Evolutionary conservation across 805 yeast species (phyloP).

Genomic region (Ogataea ganodermae): DNA sequence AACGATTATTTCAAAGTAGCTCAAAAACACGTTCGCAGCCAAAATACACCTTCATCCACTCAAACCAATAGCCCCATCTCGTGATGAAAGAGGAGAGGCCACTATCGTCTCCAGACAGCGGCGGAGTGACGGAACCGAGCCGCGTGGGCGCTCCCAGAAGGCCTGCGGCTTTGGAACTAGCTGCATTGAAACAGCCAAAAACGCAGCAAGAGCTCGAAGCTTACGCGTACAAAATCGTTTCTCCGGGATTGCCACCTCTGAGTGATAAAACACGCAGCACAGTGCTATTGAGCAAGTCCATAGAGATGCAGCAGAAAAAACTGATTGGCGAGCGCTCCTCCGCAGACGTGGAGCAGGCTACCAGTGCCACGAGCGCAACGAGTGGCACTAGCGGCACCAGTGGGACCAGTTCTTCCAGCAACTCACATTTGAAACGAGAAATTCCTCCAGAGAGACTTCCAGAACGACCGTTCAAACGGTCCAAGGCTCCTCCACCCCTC

Average conservation of each 20-base stretch:
- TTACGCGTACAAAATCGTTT: slow-evolving; percentile 21
- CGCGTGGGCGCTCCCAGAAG: slow-evolving; percentile 6
- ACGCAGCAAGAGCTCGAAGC: slow-evolving; percentile 12
- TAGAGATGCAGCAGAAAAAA: slow-evolving; percentile 26
- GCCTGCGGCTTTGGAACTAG: slow-evolving; percentile 20
- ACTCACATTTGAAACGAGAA: background rate
- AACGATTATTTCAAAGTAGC: background rate
- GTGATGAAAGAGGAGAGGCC: background rate
- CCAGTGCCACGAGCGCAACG: background rate
- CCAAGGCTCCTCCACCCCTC: slow-evolving; percentile 28
- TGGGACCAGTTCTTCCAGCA: background rate
- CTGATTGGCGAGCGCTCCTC: slow-evolving; percentile 19
- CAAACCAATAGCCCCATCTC: background rate
- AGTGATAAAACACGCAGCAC: slow-evolving; percentile 22
- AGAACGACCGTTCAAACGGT: slow-evolving; percentile 22
- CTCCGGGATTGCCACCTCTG: slow-evolving; percentile 29
- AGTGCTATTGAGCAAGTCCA: slow-evolving; percentile 23
- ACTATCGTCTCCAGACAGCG: background rate
- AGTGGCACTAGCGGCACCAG: slow-evolving; percentile 4
- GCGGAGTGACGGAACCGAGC: background rate
- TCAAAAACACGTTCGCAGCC: background rate
- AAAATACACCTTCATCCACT: background rate
- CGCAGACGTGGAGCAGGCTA: background rate
- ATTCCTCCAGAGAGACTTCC: slow-evolving; percentile 8
- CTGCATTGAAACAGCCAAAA: slow-evolving; percentile 9